Evolutionary conservation across 176 grass and related monocot species (phyloP).

Genomic region (Musa schizocarpa): DNA sequence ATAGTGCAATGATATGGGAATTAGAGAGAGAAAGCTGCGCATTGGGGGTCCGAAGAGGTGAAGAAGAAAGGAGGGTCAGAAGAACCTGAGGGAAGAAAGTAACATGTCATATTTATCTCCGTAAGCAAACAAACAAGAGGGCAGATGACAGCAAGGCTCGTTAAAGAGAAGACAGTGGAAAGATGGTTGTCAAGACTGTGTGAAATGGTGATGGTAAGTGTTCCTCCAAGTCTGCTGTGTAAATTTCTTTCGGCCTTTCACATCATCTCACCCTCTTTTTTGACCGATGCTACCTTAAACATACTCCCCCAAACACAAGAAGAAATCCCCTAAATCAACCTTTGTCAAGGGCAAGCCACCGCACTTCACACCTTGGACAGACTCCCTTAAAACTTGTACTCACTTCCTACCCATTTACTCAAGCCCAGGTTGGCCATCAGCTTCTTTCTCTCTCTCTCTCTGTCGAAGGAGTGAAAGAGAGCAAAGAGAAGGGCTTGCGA

Average conservation of each 20-base stretch:
- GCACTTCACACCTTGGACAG: too few species aligned
- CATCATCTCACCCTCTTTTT: neutral
- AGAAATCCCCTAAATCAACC: neutral
- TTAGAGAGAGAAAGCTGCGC: constrained; percentile 10
- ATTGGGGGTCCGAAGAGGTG: constrained; percentile 31
- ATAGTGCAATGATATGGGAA: constrained; percentile 2
- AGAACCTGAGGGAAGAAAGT: neutral
- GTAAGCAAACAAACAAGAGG: constrained; percentile 8
- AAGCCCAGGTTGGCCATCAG: too few species aligned
- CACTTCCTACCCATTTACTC: too few species aligned
- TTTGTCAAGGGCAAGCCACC: too few species aligned
- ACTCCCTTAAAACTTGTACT: too few species aligned
- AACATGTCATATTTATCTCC: neutral
- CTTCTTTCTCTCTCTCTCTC: too few species aligned
- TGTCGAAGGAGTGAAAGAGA: neutral
- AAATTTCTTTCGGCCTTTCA: neutral
- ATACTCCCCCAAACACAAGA: neutral
- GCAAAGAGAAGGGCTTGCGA: neutral
- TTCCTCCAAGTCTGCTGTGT: neutral
- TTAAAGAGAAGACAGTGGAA: neutral
- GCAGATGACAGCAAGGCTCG: neutral
- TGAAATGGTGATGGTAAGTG: neutral
- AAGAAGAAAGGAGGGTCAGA: constrained; percentile 15
- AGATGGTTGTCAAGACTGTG: neutral
- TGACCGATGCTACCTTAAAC: constrained; percentile 1